Conservation (phyloP, 1,139 yeast species). For the Eremothecium gossypii region DNA sequence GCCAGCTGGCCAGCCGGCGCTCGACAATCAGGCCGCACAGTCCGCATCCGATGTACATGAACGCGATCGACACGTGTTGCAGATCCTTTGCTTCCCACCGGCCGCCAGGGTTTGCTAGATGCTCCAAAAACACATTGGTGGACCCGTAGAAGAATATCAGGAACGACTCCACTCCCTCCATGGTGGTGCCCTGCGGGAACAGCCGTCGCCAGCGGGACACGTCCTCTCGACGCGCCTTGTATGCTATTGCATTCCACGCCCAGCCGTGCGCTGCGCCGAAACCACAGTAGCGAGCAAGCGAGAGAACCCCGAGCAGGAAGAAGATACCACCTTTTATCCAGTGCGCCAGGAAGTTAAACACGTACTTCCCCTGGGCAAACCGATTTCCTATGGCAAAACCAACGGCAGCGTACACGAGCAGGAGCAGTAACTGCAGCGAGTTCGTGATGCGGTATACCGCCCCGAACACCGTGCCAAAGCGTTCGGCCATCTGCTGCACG, state of each 20-base stretch:
- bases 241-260: slow-evolving; percentile 74
- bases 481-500: slow-evolving; percentile 30
- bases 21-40: slow-evolving; percentile 82
- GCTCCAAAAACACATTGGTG: slow-evolving; percentile 85
- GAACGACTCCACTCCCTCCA: slow-evolving; percentile 78
- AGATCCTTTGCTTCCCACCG: slow-evolving; percentile 87
- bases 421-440: slow-evolving; percentile 57
- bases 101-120: slow-evolving; percentile 65
- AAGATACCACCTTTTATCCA: slow-evolving; percentile 94
- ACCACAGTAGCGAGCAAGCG: slow-evolving; percentile 81
- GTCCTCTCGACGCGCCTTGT: slow-evolving; percentile 30
- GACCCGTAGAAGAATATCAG: slow-evolving; percentile 79
- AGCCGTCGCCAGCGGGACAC: too few relatives aligned
- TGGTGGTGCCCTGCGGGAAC: slow-evolving; percentile 46
- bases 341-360: slow-evolving; percentile 84
- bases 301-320: slow-evolving; percentile 60
- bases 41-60: slow-evolving; percentile 88
- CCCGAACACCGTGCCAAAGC: slow-evolving; percentile 34
- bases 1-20: slow-evolving; percentile 38
- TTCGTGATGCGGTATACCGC: slow-evolving; percentile 46
- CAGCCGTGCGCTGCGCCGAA: slow-evolving; percentile 67
- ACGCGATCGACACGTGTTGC: slow-evolving; percentile 92
- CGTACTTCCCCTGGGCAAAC: slow-evolving; percentile 54
- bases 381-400: slow-evolving; percentile 70
- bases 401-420: slow-evolving; percentile 52